These are phyloP conservation scores for Lichtheimia hyalospora DNA, from an alignment of 371 early-diverging fungal genomes.

Conservation along the genomic window DNA sequence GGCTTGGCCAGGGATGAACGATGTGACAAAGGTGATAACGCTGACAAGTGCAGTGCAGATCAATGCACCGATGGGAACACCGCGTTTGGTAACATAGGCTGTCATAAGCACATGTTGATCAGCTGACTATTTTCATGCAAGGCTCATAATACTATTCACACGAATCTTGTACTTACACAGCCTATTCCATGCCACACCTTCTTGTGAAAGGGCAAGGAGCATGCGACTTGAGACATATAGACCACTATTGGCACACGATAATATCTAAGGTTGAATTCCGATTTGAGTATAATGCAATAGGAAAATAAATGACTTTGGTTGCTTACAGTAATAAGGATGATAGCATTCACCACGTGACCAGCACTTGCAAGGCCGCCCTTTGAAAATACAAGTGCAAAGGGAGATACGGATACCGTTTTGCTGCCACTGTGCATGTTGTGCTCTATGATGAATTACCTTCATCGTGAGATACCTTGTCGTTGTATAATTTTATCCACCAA, in stretches of 20 bases:
- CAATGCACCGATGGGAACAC: slow-evolving; percentile 64
- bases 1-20: slow-evolving; percentile 46
- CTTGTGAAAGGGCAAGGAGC: slow-evolving; percentile 61
- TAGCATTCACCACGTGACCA: slow-evolving; percentile 70
- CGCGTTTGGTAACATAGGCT: slow-evolving; percentile 49
- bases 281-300: background rate
- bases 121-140: no score
- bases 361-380: slow-evolving; percentile 62
- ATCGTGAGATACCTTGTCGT: background rate
- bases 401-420: slow-evolving; percentile 54
- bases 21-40: slow-evolving; percentile 53
- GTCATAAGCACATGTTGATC: background rate
- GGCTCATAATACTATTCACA: no score
- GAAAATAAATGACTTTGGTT: background rate
- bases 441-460: background rate
- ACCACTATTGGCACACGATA: slow-evolving; percentile 75
- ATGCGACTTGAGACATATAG: slow-evolving; percentile 71
- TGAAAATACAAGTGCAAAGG: slow-evolving; percentile 68
- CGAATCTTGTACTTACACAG: slow-evolving; percentile 32
- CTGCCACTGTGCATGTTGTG: slow-evolving; percentile 45
- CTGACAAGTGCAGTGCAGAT: slow-evolving; percentile 53
- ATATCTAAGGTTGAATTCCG: slow-evolving; percentile 19
- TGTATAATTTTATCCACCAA: background rate
- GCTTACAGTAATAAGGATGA: slow-evolving; percentile 66
- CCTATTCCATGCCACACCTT: slow-evolving; percentile 62